A percentile compares a stretch with the other conserved stretches of the same genome.
These are phyloP conservation scores for Eucalyptus caleyi DNA, from an alignment of 345 rosid genomes.

Conservation along the genomic window DNA sequence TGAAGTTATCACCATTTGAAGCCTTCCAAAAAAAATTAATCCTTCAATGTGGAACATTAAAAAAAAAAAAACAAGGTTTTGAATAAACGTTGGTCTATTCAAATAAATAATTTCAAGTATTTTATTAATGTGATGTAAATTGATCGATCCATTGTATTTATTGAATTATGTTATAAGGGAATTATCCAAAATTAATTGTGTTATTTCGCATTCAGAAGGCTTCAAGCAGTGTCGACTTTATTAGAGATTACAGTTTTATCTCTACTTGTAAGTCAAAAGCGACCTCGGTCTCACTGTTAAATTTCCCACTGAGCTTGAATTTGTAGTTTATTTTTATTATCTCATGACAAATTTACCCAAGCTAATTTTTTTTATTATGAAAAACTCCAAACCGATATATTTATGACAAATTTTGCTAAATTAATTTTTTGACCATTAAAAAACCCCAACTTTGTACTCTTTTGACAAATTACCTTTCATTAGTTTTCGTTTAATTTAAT, in stretches of 20 bases:
- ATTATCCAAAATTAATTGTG: neutral
- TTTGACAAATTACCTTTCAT: too few relatives aligned
- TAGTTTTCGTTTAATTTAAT: too few relatives aligned
- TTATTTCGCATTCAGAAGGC: too few relatives aligned
- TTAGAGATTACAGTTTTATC: neutral
- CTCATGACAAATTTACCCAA: too few relatives aligned
- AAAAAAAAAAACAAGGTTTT: neutral
- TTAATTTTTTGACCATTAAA: too few relatives aligned
- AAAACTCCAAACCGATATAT: too few relatives aligned
- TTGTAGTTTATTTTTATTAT: neutral
- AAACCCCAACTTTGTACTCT: too few relatives aligned
- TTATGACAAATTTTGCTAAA: too few relatives aligned
- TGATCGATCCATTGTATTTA: neutral
- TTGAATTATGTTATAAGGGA: neutral
- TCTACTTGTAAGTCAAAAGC: neutral
- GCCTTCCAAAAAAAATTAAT: neutral
- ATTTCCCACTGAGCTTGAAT: neutral
- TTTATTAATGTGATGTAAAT: neutral
- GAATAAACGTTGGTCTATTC: neutral
- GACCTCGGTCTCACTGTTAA: neutral
- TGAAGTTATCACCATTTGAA: neutral
- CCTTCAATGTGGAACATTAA: neutral
- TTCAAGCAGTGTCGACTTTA: neutral
- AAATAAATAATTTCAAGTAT: neutral
- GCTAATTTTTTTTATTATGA: too few relatives aligned